A percentile compares a stretch with the other conserved stretches of the same genome.
Evolutionary conservation across 2,329 filamentous ascomycete species (phyloP).

Genomic region (Atkinsonella texensis): DNA sequence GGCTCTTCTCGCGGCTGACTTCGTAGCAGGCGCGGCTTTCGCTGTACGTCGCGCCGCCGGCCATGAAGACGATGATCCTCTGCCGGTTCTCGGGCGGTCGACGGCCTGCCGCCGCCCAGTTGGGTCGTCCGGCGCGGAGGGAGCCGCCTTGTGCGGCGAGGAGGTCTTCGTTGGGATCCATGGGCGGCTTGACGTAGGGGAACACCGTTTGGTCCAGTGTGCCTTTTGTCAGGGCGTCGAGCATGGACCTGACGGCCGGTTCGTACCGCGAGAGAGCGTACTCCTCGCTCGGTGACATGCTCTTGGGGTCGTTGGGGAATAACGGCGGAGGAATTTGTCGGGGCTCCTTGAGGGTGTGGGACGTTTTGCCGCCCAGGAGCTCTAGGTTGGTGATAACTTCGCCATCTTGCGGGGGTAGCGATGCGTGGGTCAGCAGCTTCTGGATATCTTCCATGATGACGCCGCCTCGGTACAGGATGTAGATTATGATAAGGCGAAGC

Average conservation of each 20-base stretch:
- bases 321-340: conserved; percentile 53
- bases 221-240: conserved; percentile 61
- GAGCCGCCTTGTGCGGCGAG: conserved; percentile 53
- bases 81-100: conserved; percentile 69
- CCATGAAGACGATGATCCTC: conserved; percentile 86
- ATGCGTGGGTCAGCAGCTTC: conserved; percentile 72
- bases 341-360: conserved; percentile 61
- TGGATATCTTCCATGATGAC: conserved; percentile 73
- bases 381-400: conserved; percentile 68
- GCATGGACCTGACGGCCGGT: conserved; percentile 66
- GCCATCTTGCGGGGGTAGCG: conserved; percentile 61
- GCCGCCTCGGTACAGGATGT: conserved; percentile 75
- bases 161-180: conserved; percentile 49
- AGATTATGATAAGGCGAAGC: conserved; percentile 74
- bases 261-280: conserved; percentile 81
- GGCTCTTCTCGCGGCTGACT: conserved; percentile 55
- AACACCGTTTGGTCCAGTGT: conserved; percentile 54
- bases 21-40: conserved; percentile 88
- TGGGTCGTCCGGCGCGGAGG: conserved; percentile 81
- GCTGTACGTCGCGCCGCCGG: conserved; percentile 87
- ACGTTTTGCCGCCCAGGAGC: conserved; percentile 64
- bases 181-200: conserved; percentile 60
- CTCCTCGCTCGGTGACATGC: conserved; percentile 52
- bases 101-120: conserved; percentile 79
- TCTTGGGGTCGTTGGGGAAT: conserved; percentile 55